Percentiles rank a stretch among this genome's conserved stretches.
Conservation (phyloP, 352 stramenopile species). For the Phytophthora vignae region DNA sequence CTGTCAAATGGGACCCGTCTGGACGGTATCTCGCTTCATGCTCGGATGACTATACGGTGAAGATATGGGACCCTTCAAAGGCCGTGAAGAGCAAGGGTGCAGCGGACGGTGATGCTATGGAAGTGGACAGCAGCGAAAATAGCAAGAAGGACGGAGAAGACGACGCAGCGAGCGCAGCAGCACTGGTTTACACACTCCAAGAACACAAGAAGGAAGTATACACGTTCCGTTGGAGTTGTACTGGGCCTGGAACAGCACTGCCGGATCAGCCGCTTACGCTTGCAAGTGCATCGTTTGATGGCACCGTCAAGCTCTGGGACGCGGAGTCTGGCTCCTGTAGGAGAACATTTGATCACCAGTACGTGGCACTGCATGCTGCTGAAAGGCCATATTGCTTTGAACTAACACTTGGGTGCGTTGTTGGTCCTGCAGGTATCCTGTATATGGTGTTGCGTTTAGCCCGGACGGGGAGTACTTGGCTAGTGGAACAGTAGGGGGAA, state of each 20-base stretch:
- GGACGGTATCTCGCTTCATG: slow-evolving; percentile 95
- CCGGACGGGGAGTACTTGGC: slow-evolving; percentile 94
- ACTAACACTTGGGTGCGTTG: slow-evolving; percentile 27
- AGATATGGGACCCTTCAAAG: slow-evolving; percentile 94
- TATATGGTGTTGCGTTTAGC: slow-evolving; percentile 91
- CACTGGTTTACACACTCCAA: slow-evolving; percentile 85
- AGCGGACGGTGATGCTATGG: slow-evolving; percentile 33
- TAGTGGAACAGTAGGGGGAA: slow-evolving; percentile 96
- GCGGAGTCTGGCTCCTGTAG: slow-evolving; percentile 91
- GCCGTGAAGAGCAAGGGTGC: slow-evolving; percentile 31
- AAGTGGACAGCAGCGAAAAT: slow-evolving; percentile 40
- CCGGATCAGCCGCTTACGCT: slow-evolving; percentile 81
- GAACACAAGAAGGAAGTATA: slow-evolving; percentile 95
- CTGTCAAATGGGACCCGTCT: slow-evolving; percentile 97
- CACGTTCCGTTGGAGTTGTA: slow-evolving; percentile 93
- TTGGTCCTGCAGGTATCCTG: slow-evolving; percentile 63
- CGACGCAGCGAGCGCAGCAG: slow-evolving; percentile 37
- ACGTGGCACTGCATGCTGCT: slow-evolving; percentile 55
- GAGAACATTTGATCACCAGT: slow-evolving; percentile 94
- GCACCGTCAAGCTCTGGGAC: slow-evolving; percentile 96
- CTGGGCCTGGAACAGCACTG: slow-evolving; percentile 70
- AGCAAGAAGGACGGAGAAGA: slow-evolving; percentile 31
- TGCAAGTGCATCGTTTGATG: slow-evolving; percentile 96
- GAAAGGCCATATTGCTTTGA: slow-evolving; percentile 13
- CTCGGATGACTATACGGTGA: slow-evolving; percentile 98